Conservation (phyloP, 2,329 filamentous ascomycete species). For the Sclerotinia subarctica region DNA sequence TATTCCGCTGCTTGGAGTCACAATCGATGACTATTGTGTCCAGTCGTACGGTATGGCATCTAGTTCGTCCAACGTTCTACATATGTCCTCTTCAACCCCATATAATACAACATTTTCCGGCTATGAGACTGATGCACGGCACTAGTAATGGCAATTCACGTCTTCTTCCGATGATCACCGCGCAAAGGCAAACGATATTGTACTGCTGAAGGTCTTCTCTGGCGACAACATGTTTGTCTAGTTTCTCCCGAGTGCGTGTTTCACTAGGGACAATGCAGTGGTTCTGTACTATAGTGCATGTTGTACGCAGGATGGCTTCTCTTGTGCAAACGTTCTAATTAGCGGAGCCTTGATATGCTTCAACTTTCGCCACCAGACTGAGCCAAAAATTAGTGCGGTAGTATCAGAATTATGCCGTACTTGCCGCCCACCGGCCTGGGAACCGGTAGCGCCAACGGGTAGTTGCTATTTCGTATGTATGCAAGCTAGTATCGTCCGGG, state of each 20-base stretch:
- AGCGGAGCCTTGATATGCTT: not conserved
- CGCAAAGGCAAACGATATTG: not conserved
- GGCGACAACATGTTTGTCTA: not conserved
- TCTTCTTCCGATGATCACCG: not conserved
- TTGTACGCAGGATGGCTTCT: not conserved
- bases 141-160: not conserved
- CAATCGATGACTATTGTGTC: not conserved
- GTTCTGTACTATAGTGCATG: not conserved
- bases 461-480: not conserved
- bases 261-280: not conserved
- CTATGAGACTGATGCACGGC: not conserved
- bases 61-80: not conserved
- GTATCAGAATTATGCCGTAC: not conserved
- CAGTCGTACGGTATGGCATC: not conserved
- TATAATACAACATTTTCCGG: not conserved
- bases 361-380: not conserved
- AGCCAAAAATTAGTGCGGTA: constrained; percentile 7
- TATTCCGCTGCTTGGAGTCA: not conserved
- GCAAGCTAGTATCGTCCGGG: no score
- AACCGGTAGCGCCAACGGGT: not conserved
- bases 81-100: not conserved
- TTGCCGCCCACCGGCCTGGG: not conserved
- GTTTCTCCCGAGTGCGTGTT: not conserved
- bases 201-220: not conserved
- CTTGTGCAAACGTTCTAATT: not conserved